Conservation (phyloP, 1,284 basidiomycete species). For the Rhodotorula sp. region DNA sequence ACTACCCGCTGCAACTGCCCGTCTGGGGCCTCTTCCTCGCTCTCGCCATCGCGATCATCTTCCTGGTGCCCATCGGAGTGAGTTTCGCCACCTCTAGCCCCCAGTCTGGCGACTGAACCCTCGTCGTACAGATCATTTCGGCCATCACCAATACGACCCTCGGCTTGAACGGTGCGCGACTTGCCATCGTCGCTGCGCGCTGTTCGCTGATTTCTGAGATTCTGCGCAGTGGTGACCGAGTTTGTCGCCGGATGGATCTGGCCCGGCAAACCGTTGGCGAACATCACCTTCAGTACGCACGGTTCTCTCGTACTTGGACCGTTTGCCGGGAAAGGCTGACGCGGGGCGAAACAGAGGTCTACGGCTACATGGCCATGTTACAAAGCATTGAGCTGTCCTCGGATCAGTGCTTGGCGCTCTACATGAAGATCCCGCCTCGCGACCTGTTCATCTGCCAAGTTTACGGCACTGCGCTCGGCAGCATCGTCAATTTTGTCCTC, state of each 20-base stretch:
- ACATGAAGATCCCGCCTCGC: constrained; percentile 49
- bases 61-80: constrained; percentile 51
- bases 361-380: constrained; percentile 49
- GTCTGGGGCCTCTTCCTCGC: constrained; percentile 51
- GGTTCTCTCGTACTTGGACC: not conserved
- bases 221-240: constrained; percentile 47
- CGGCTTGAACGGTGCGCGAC: constrained; percentile 43
- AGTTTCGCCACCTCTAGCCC: constrained; percentile 32
- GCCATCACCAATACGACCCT: constrained; percentile 43
- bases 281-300: constrained; percentile 11
- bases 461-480: constrained; percentile 49
- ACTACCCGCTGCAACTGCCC: constrained; percentile 52
- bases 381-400: constrained; percentile 47
- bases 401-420: constrained; percentile 51
- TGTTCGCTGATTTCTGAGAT: not conserved
- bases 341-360: not conserved
- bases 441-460: constrained; percentile 52
- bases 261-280: constrained; percentile 48
- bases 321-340: not conserved
- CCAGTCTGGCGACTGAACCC: not conserved
- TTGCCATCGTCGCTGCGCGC: too few species aligned
- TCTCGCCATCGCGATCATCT: constrained; percentile 49
- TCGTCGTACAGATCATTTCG: constrained; percentile 21
- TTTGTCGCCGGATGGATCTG: constrained; percentile 52
- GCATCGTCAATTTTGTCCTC: constrained; percentile 46